A percentile compares a stretch with the other conserved stretches of the same genome.
phyloP scores from a whole-genome alignment of 2,329 filamentous ascomycete genomes.

The Xylariomycetidae sp. region DNA sequence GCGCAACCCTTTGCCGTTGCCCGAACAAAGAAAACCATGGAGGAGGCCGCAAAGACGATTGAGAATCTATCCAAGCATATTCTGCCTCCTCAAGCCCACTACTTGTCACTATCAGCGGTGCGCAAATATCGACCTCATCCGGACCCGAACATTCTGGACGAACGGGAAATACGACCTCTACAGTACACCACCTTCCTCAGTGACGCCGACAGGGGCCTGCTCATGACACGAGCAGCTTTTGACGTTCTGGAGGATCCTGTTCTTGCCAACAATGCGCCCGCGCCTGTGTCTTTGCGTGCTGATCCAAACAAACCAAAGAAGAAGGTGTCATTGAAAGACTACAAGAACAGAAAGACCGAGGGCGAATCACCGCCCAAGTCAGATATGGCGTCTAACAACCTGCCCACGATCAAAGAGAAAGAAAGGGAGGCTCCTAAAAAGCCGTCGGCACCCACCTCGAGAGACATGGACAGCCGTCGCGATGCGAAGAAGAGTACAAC shows the following conservation, averaged over 20 bases:
- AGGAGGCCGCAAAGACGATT: conserved; percentile 53
- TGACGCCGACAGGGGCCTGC: conserved; percentile 49
- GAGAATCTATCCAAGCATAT: conserved; percentile 46
- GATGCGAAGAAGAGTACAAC: conserved; percentile 16
- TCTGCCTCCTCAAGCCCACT: conserved; percentile 43
- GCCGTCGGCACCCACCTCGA: conserved; percentile 8
- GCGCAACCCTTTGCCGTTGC: conserved; percentile 28
- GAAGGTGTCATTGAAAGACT: conserved; percentile 53
- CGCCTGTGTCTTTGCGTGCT: conserved; percentile 14
- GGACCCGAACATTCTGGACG: conserved; percentile 36
- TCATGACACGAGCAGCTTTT: conserved; percentile 51
- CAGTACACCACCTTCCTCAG: conserved; percentile 53
- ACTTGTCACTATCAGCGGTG: conserved; percentile 43
- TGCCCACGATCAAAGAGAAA: conserved; percentile 18
- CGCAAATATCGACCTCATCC: conserved; percentile 40
- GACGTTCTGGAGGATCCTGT: conserved; percentile 46
- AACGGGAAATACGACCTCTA: conserved; percentile 43
- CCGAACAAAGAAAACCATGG: conserved; percentile 38
- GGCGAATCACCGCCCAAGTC: conserved; percentile 21
- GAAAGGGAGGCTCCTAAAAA: conserved; percentile 24
- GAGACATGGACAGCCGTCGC: conserved; percentile 20
- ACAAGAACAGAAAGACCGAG: conserved; percentile 47
- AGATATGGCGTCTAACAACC: conserved; percentile 14
- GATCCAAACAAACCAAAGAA: conserved; percentile 38
- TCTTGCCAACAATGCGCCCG: conserved; percentile 28